Base-by-base conservation (phyloP, 2,329 filamentous ascomycete genomes). In the Talaromyces marneffei region DNA sequence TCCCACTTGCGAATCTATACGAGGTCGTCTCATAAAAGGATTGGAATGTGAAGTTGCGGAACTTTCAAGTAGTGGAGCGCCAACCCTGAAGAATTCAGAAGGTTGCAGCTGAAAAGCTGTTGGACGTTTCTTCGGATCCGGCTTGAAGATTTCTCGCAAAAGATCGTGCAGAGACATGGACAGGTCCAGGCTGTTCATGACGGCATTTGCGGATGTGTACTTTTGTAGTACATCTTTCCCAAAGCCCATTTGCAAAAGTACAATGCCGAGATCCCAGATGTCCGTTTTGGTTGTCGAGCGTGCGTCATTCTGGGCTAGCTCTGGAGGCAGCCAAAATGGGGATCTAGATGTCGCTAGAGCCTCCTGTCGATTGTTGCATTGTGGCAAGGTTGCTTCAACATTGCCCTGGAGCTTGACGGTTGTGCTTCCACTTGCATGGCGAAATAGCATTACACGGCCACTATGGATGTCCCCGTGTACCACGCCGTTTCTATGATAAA, bases 231-330 rank as follows among this genome's bases (percentile, higher is more conserved):
- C 84, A 66, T 91, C 86, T 35, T 91, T 80, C 2, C 94, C 94
- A 72, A 97, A 93, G 3, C 94, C 84, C 91, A 97, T 97, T 72
- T 99, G 93, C 40, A 96, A 75, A 67, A 97, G 90, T 4, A 97
- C 84, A 31, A 97, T 85, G 4, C 94, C 94, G 68, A 99, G 86
- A 66, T 97, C 90, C 94, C 94, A 99, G 8, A 97, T 85, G 72
- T 97, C 94, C 0, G 91, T 91, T 73, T 96, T 96, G 68, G 76
- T 88, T 81, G 73, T 88, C 57, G 74, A 73, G 39, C 73, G 71
- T 35, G 70, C 80, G 31, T 82, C 82, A 29, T 83, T 87, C 62
- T 82, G 84, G 0, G 80, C 82, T 52, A 92, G 82, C 74, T 96
- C 92, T 1, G 92, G 89, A 1, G 92, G 86, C 6, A 89, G 76